Base-by-base conservation (phyloP, 1,139 yeast genomes). In the Yamadazyma atmosphaerica region DNA sequence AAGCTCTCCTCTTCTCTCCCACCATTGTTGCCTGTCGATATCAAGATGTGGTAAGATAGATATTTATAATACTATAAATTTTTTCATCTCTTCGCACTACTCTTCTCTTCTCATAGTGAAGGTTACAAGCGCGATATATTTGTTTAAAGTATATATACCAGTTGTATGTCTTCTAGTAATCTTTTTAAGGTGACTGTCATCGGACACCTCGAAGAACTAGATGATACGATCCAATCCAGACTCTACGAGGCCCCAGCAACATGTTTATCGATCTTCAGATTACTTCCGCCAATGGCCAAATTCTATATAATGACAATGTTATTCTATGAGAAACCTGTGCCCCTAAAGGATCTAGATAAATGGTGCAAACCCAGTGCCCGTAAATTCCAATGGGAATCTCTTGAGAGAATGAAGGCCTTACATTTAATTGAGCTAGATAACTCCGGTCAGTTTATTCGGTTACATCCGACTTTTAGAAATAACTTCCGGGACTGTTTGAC, bases 231-330 rank as follows among this genome's bases (percentile, higher is more conserved):
- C 12, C 90, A 89, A 51, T 74, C 84, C 17, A 77, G 90, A 53
- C 73, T 92, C 19, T 92, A 86, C 61, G 72, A 64, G 42, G 71
- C 79, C 38, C 96, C 98, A 2, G 96, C 97, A 12, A 88, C 98
- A 40, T 90, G 98, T 57, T 69, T 92, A 36, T 95, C 98, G 2
- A 83, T 92, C 16, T 90, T 83, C 59, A 74, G 98, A 46, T 70
- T 92, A 44, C 71, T 94, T 22, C 96, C 98, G 0, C 83, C 92
- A 13, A 65, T 92, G 54, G 95, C 97, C 19, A 90, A 92, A 58
- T 85, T 88, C 61, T 83, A 85, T 52, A 81, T 92, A 37, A 85
- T 88, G 89, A 74, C 92, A 9, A 80, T 90, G 84, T 68, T 94
- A 13, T 92, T 88, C 62, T 79, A 83, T 51, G 94, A 87, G 40